These are phyloP conservation scores for Flaveria brownii DNA, from an alignment of 129 eudicot genomes.

Conservation along the genomic window DNA sequence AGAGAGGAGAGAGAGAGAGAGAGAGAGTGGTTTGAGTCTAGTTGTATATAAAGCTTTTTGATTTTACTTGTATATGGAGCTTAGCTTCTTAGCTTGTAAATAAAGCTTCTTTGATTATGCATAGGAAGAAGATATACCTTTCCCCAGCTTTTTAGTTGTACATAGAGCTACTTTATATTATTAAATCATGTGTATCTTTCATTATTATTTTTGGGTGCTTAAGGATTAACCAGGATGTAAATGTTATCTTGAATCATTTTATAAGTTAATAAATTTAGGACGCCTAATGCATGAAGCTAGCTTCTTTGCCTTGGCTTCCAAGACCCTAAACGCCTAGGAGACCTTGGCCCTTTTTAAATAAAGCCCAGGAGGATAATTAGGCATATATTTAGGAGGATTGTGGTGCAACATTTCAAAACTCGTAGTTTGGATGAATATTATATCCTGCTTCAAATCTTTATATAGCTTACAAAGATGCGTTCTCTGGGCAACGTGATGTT, in stretches of 20 bases:
- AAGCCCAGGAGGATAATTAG: neutral
- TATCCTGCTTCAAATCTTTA: too few relatives aligned
- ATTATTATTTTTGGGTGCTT: neutral
- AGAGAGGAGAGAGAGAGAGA: neutral
- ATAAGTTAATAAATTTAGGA: neutral
- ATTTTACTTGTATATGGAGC: too few relatives aligned
- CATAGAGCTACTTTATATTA: too few relatives aligned
- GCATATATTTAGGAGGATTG: neutral
- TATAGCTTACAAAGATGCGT: neutral
- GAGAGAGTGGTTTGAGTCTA: neutral
- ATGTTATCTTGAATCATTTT: neutral
- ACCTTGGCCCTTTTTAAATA: neutral
- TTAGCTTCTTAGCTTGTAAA: too few relatives aligned
- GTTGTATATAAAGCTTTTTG: neutral
- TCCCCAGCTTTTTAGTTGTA: neutral
- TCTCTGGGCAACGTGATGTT: neutral
- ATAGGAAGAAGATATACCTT: neutral
- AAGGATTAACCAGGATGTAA: neutral
- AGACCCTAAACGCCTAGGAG: neutral
- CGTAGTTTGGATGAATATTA: too few relatives aligned
- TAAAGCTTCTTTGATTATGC: neutral
- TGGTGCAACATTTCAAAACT: neutral
- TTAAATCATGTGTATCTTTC: too few relatives aligned
- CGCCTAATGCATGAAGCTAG: conserved; percentile 2
- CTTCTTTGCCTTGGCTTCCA: neutral